Evolutionary conservation across 2,329 filamentous ascomycete species (phyloP).

Genomic region (Thelonectria rubi): DNA sequence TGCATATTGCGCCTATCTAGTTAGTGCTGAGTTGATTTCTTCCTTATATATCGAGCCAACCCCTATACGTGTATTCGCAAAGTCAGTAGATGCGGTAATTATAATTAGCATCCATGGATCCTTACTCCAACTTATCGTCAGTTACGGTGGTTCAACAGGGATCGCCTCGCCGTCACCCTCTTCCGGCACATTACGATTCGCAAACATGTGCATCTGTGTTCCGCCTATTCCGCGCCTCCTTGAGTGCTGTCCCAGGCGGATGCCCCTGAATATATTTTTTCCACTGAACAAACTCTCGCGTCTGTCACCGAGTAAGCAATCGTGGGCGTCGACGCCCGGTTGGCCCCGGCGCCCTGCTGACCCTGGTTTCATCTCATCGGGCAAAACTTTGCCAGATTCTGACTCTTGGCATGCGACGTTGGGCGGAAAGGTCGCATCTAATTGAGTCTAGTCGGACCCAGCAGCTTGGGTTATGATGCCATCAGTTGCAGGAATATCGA

Average conservation of each 20-base stretch:
- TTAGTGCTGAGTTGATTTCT: too few relatives aligned
- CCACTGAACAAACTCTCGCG: too few relatives aligned
- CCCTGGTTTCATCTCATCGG: background rate
- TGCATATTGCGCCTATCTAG: too few relatives aligned
- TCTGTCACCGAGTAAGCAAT: too few relatives aligned
- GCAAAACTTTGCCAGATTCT: background rate
- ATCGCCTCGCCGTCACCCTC: background rate
- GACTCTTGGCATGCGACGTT: background rate
- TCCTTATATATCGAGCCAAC: too few relatives aligned
- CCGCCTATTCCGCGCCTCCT: background rate
- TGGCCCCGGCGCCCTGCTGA: background rate
- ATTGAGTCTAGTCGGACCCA: background rate
- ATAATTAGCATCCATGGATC: background rate
- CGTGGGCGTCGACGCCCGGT: background rate
- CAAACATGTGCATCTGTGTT: background rate
- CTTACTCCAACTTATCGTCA: background rate
- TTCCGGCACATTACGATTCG: background rate
- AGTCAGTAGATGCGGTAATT: background rate
- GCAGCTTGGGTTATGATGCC: background rate
- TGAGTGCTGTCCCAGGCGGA: background rate
- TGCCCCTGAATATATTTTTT: background rate
- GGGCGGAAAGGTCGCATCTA: background rate
- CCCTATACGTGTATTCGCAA: background rate
- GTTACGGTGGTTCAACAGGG: background rate
- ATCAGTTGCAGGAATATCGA: background rate